Conservation (phyloP, 2,329 filamentous ascomycete species). For the Ambrosiella cleistominuta region DNA sequence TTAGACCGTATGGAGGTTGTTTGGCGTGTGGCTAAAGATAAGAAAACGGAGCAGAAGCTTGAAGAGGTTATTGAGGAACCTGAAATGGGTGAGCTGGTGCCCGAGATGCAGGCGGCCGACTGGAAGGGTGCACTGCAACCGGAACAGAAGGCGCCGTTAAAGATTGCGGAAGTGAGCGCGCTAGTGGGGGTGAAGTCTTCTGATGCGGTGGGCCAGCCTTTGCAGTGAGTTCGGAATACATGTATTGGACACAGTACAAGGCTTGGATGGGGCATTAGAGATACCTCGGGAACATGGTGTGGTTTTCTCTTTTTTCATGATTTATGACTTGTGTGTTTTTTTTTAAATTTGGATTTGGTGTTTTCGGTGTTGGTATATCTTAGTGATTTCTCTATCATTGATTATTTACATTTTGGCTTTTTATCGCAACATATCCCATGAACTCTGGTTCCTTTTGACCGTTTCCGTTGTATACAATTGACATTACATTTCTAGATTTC, state of each 20-base stretch:
- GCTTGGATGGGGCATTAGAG: too few relatives aligned
- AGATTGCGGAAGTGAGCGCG: constrained; percentile 23
- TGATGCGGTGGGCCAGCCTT: constrained; percentile 22
- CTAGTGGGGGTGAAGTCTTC: constrained; percentile 22
- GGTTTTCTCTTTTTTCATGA: constrained; percentile 3
- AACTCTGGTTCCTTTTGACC: too few relatives aligned
- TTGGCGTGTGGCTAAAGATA: constrained; percentile 39
- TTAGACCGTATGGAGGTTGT: constrained; percentile 72
- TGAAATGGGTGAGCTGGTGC: constrained; percentile 46
- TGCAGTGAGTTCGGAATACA: background rate
- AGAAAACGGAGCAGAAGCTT: constrained; percentile 13
- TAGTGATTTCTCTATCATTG: background rate
- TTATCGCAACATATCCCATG: too few relatives aligned
- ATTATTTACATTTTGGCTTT: background rate
- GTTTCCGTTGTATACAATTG: too few relatives aligned
- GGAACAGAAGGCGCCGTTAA: constrained; percentile 24
- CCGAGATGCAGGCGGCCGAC: constrained; percentile 51
- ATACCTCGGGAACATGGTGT: background rate
- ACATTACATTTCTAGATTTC: too few relatives aligned
- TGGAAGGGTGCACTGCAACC: constrained; percentile 47
- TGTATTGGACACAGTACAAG: too few relatives aligned
- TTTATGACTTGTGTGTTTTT: constrained; percentile 1
- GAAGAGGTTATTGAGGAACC: constrained; percentile 36
- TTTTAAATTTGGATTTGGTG: background rate
- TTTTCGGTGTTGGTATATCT: background rate